phyloP scores from a whole-genome alignment of 768 basidiomycete genomes.

The Amanita phalloides region DNA sequence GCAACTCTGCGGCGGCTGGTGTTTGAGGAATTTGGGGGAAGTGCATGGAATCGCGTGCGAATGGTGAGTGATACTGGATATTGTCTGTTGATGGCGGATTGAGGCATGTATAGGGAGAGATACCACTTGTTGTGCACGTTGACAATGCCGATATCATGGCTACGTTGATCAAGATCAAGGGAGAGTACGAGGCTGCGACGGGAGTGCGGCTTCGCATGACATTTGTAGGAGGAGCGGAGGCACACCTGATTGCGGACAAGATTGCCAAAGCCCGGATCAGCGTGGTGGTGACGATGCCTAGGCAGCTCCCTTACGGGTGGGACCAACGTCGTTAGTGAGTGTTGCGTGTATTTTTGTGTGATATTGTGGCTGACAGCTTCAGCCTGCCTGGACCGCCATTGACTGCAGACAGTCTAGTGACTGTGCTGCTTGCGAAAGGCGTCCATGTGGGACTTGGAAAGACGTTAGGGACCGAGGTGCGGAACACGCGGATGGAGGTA shows the following conservation, averaged over 20 bases:
- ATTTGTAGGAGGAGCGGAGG: slow-evolving; percentile 51
- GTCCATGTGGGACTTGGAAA: slow-evolving; percentile 58
- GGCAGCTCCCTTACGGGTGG: slow-evolving; percentile 60
- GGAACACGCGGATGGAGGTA: slow-evolving; percentile 60
- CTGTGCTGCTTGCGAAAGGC: slow-evolving; percentile 41
- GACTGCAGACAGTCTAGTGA: slow-evolving; percentile 41
- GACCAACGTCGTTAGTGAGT: slow-evolving; percentile 52
- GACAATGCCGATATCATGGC: slow-evolving; percentile 73
- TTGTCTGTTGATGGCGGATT: slow-evolving; percentile 8
- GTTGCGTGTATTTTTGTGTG: not conserved
- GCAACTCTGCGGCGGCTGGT: slow-evolving; percentile 41
- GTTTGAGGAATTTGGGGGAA: slow-evolving; percentile 1
- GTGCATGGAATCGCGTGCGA: slow-evolving; percentile 25
- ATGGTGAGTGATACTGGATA: slow-evolving; percentile 16
- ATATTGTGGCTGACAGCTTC: not conserved
- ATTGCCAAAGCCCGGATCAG: slow-evolving; percentile 52
- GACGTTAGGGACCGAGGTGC: slow-evolving; percentile 47
- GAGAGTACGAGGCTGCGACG: slow-evolving; percentile 31
- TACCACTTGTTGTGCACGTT: slow-evolving; percentile 57
- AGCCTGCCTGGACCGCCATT: slow-evolving; percentile 66
- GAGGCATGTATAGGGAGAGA: slow-evolving; percentile 29
- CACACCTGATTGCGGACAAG: slow-evolving; percentile 51
- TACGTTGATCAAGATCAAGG: slow-evolving; percentile 50
- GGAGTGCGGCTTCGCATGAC: slow-evolving; percentile 29
- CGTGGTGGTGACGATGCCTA: slow-evolving; percentile 54